phyloP scores from a whole-genome alignment of 305 asterid genomes.

The Coffea humblotiana region DNA sequence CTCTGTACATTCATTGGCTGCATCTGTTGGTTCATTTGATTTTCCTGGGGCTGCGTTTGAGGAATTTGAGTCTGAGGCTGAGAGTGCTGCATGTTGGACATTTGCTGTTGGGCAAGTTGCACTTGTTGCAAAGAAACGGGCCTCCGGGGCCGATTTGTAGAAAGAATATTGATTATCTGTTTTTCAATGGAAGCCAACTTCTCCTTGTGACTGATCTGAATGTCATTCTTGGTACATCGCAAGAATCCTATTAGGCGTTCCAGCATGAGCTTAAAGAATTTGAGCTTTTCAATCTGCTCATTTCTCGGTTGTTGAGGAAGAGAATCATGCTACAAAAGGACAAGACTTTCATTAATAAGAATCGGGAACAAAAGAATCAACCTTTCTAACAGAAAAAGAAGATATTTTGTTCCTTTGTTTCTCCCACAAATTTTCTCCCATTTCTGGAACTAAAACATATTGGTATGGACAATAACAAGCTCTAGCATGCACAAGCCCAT shows the following conservation, averaged over 20 bases:
- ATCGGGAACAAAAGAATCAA: neutral
- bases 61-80: constrained; percentile 69
- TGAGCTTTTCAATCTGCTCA: constrained; percentile 80
- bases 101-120: constrained; percentile 58
- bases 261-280: constrained; percentile 66
- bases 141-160: constrained; percentile 71
- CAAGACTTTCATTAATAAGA: constrained; percentile 14
- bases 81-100: constrained; percentile 10
- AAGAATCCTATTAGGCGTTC: constrained; percentile 67
- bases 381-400: constrained; percentile 37
- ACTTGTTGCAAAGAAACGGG: constrained; percentile 71
- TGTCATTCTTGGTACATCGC: constrained; percentile 60
- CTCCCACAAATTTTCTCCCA: neutral
- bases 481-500: neutral
- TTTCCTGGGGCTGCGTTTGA: constrained; percentile 61
- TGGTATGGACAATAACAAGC: neutral
- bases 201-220: constrained; percentile 64
- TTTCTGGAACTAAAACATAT: neutral
- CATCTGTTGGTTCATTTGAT: constrained; percentile 73
- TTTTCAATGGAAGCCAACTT: constrained; percentile 63
- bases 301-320: constrained; percentile 78
- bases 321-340: constrained; percentile 69
- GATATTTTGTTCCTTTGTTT: neutral
- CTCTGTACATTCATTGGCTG: constrained; percentile 60
- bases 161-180: constrained; percentile 66